Conservation (phyloP, 768 basidiomycete species). For the Macrolepiota albuminosa region DNA sequence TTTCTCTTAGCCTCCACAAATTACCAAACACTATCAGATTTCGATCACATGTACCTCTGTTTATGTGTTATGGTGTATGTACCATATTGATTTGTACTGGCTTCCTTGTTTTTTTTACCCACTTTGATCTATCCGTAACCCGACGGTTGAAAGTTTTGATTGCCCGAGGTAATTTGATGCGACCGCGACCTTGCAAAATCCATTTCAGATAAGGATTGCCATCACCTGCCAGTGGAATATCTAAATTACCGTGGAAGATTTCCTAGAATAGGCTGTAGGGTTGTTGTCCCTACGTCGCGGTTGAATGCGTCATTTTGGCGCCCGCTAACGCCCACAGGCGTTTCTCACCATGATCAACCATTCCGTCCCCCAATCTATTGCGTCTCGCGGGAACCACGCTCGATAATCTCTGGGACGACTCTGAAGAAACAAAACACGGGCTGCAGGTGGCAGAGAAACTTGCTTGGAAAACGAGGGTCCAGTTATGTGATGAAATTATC, state of each 20-base stretch:
- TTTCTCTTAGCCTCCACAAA: background rate
- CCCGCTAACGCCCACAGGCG: no score
- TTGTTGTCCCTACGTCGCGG: no score
- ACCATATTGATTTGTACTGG: background rate
- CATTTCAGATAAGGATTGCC: no score
- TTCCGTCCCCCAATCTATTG: no score
- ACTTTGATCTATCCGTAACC: background rate
- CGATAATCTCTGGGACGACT: constrained; percentile 50
- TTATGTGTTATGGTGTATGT: background rate
- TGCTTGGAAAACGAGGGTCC: constrained; percentile 41
- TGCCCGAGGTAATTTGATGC: no score
- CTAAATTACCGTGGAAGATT: no score
- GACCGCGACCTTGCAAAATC: no score
- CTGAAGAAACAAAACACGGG: constrained; percentile 57
- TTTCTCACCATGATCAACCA: no score
- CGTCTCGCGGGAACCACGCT: constrained; percentile 9
- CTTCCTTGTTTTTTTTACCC: no score
- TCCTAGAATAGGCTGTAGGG: no score
- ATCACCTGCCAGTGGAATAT: no score
- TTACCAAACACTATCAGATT: background rate
- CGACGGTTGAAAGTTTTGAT: background rate
- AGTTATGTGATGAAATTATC: constrained; percentile 39
- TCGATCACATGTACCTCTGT: background rate
- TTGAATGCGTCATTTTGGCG: no score
- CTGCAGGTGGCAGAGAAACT: constrained; percentile 56